Conservation (phyloP, 768 basidiomycete genomes). For the Suillus clintonianus region DNA sequence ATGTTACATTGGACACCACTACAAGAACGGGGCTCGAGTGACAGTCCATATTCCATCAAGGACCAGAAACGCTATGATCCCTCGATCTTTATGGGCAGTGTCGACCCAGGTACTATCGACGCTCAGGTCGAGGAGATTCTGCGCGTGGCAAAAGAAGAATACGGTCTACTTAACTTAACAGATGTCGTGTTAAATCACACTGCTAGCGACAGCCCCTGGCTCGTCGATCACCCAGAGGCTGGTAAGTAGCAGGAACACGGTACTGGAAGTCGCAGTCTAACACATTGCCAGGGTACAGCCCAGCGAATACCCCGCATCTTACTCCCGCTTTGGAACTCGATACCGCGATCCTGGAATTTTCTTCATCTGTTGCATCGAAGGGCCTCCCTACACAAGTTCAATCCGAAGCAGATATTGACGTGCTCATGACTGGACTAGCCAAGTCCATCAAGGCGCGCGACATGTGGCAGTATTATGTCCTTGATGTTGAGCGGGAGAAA, state of each 20-base stretch:
- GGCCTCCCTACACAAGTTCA: constrained; percentile 74
- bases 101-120: constrained; percentile 52
- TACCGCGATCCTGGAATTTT: constrained; percentile 81
- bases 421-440: constrained; percentile 64
- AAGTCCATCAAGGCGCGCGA: constrained; percentile 62
- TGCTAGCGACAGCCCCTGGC: constrained; percentile 91
- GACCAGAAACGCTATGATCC: constrained; percentile 85
- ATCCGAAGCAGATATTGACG: constrained; percentile 67
- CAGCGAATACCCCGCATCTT: constrained; percentile 89
- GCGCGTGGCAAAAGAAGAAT: constrained; percentile 75
- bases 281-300: constrained; percentile 71
- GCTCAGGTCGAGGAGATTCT: constrained; percentile 65
- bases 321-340: constrained; percentile 93
- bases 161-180: constrained; percentile 85
- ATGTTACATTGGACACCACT: constrained; percentile 98
- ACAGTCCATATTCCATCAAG: constrained; percentile 92
- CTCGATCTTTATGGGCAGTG: constrained; percentile 56
- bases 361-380: constrained; percentile 57
- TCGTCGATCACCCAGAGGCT: constrained; percentile 92
- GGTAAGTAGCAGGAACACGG: constrained; percentile 47
- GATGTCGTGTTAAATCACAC: constrained; percentile 99
- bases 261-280: constrained; percentile 6
- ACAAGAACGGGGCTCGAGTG: constrained; percentile 85
- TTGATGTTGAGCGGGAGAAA: constrained; percentile 69
- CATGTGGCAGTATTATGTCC: constrained; percentile 94